Evolutionary conservation across 495 filamentous ascomycete genomes (phyloP).

Genomic region (Aspergillus heteromorphus): DNA sequence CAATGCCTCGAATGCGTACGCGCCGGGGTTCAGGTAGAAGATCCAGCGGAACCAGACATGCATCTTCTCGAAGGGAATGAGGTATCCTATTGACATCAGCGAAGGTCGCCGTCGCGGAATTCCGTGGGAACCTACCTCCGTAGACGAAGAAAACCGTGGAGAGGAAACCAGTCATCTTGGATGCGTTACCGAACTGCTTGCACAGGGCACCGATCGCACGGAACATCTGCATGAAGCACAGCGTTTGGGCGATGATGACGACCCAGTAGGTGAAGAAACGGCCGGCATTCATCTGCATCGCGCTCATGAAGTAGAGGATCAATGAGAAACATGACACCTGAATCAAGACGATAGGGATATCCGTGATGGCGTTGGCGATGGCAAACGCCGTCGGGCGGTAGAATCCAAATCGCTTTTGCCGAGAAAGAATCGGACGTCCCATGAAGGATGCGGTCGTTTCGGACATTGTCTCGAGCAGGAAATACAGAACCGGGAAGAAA

Average conservation of each 20-base stretch:
- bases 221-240: slow-evolving; percentile 73
- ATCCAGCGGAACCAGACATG: slow-evolving; percentile 84
- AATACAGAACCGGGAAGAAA: slow-evolving; percentile 37
- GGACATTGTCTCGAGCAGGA: slow-evolving; percentile 33
- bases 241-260: slow-evolving; percentile 61
- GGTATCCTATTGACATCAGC: slow-evolving; percentile 74
- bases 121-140: slow-evolving; percentile 46
- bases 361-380: slow-evolving; percentile 73
- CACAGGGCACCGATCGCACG: slow-evolving; percentile 70
- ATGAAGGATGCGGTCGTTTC: slow-evolving; percentile 37
- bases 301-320: slow-evolving; percentile 76
- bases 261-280: slow-evolving; percentile 76
- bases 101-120: slow-evolving; percentile 39
- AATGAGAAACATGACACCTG: slow-evolving; percentile 67
- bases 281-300: slow-evolving; percentile 60
- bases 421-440: slow-evolving; percentile 39
- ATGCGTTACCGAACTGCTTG: slow-evolving; percentile 78
- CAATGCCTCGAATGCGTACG: slow-evolving; percentile 80
- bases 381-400: slow-evolving; percentile 75
- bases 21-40: slow-evolving; percentile 79
- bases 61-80: slow-evolving; percentile 72
- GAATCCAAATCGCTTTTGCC: slow-evolving; percentile 56
- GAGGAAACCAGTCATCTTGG: slow-evolving; percentile 68
- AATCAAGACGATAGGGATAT: slow-evolving; percentile 60
- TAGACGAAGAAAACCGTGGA: slow-evolving; percentile 79